phyloP scores from a whole-genome alignment of 768 basidiomycete species.

The Macrocybe gigantea region DNA sequence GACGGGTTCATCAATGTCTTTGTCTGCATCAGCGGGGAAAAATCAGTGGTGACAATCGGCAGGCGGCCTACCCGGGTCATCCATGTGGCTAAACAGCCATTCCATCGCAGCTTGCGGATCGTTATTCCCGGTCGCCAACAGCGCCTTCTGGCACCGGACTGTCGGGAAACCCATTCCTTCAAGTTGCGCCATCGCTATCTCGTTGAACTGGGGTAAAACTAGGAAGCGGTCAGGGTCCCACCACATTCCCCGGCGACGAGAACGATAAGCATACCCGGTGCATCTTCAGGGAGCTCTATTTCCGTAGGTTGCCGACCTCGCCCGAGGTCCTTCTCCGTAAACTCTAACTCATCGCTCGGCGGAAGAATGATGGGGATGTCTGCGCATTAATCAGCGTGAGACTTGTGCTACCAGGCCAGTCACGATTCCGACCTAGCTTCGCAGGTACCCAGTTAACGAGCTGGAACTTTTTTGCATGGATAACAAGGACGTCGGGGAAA shows the following conservation, averaged over 20 bases:
- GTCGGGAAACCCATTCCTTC: constrained; percentile 90
- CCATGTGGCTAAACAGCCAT: constrained; percentile 94
- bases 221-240: not conserved
- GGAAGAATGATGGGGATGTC: constrained; percentile 85
- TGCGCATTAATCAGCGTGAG: constrained; percentile 20
- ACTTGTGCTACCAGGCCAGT: not conserved
- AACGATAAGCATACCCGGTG: constrained; percentile 19
- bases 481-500: constrained; percentile 82
- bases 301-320: constrained; percentile 68
- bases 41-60: not conserved
- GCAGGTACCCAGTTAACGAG: constrained; percentile 95
- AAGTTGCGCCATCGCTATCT: constrained; percentile 65
- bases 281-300: constrained; percentile 57
- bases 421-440: constrained; percentile 66
- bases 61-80: constrained; percentile 67
- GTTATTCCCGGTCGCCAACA: constrained; percentile 79
- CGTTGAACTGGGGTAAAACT: constrained; percentile 64
- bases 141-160: constrained; percentile 82
- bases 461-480: constrained; percentile 94
- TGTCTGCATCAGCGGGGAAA: not conserved
- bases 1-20: constrained; percentile 87
- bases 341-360: constrained; percentile 43
- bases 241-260: not conserved
- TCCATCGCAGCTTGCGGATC: constrained; percentile 85
- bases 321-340: constrained; percentile 60